Evolutionary conservation across 1,139 yeast species (phyloP).

Genomic region (Spathaspora sp.): DNA sequence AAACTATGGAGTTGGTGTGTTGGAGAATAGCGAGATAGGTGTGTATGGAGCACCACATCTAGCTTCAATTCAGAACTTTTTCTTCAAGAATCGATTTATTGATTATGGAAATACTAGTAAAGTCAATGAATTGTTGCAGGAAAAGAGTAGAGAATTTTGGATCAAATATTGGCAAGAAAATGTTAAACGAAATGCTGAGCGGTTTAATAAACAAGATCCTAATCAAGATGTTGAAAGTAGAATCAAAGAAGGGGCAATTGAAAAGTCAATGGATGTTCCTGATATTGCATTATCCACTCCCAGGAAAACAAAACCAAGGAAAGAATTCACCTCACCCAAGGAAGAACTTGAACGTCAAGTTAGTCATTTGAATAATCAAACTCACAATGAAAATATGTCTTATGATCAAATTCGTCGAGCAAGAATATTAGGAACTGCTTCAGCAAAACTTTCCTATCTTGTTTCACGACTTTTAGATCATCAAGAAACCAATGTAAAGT

Average conservation of each 20-base stretch:
- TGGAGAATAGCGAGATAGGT: slow-evolving; percentile 29
- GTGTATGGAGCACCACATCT: slow-evolving; percentile 64
- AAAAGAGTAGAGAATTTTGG: slow-evolving; percentile 49
- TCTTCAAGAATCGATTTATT: slow-evolving; percentile 50
- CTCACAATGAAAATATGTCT: not conserved
- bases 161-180: slow-evolving; percentile 48
- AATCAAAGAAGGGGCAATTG: slow-evolving; percentile 12
- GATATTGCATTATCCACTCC: not conserved
- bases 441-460: slow-evolving; percentile 61
- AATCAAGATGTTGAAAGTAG: slow-evolving; percentile 19
- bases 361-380: not conserved
- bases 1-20: slow-evolving; percentile 44
- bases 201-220: slow-evolving; percentile 29
- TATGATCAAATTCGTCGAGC: slow-evolving; percentile 29
- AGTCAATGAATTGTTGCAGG: slow-evolving; percentile 17
- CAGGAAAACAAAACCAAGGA: not conserved
- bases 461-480: slow-evolving; percentile 54
- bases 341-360: slow-evolving; percentile 13
- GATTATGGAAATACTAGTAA: slow-evolving; percentile 10
- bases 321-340: slow-evolving; percentile 6
- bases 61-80: slow-evolving; percentile 51
- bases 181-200: slow-evolving; percentile 31
- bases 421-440: slow-evolving; percentile 53
- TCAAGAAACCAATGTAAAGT: slow-evolving; percentile 45
- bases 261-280: not conserved